A percentile compares a stretch with the other conserved stretches of the same genome.
These are phyloP conservation scores for Teratosphaeria pseudoeucalypti DNA, from an alignment of 2,329 filamentous ascomycete species.

Conservation along the genomic window DNA sequence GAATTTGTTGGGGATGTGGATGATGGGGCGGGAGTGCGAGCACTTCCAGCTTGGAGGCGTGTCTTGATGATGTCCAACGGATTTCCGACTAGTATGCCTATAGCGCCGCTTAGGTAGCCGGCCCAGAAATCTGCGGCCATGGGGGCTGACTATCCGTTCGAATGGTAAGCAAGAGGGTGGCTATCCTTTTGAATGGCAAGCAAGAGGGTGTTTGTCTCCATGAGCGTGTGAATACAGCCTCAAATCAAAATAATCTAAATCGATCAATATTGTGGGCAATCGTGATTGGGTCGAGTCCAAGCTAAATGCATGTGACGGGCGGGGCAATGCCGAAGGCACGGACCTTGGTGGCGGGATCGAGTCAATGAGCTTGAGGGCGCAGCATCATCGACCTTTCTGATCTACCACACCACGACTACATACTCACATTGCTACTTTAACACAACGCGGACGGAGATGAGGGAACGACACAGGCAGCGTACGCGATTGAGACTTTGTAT, in stretches of 20 bases:
- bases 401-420: background rate
- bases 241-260: background rate
- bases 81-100: slow-evolving; percentile 81
- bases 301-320: background rate
- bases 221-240: background rate
- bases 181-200: background rate
- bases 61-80: slow-evolving; percentile 63
- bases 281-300: background rate
- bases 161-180: no score
- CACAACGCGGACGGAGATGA: background rate
- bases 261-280: background rate
- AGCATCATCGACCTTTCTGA: background rate
- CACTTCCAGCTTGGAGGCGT: slow-evolving; percentile 58
- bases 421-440: background rate
- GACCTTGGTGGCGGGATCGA: background rate
- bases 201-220: background rate
- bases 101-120: slow-evolving; percentile 76
- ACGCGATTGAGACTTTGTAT: background rate
- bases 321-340: background rate
- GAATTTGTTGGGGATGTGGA: background rate
- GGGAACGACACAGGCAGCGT: background rate
- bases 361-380: background rate
- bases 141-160: background rate
- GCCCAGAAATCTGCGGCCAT: slow-evolving; percentile 93
- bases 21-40: background rate